Percentiles rank a stretch among this genome's conserved stretches.
Evolutionary conservation across 2,329 filamentous ascomycete species (phyloP).

Genomic region (Aureobasidium vineae): DNA sequence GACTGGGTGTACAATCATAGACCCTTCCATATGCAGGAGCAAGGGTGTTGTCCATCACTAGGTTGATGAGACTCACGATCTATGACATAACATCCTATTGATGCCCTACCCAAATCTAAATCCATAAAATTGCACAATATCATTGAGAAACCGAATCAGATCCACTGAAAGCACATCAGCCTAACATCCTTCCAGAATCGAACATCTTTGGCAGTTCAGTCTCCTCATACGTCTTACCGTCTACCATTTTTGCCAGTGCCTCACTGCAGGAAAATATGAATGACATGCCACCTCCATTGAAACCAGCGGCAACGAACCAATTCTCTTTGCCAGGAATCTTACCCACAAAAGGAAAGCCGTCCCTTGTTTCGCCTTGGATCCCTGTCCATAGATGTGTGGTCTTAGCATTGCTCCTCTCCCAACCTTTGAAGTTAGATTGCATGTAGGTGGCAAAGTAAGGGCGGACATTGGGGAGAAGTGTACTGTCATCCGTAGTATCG

Average conservation of each 20-base stretch:
- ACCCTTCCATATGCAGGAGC: too few relatives aligned
- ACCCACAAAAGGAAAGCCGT: conserved; percentile 51
- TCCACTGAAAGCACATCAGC: background rate
- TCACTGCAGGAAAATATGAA: conserved; percentile 52
- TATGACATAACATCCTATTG: too few relatives aligned
- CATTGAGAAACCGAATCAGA: background rate
- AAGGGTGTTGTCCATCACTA: too few relatives aligned
- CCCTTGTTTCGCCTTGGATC: conserved; percentile 54
- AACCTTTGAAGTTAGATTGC: conserved; percentile 52
- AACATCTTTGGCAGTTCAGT: conserved; percentile 57
- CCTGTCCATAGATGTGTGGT: conserved; percentile 43
- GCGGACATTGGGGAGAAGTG: conserved; percentile 51
- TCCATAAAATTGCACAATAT: background rate
- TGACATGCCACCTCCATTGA: conserved; percentile 58
- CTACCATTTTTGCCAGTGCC: conserved; percentile 57
- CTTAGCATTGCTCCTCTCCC: conserved; percentile 37
- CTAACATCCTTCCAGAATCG: conserved; percentile 39
- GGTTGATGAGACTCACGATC: too few relatives aligned
- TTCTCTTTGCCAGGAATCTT: conserved; percentile 45
- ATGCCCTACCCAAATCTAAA: background rate
- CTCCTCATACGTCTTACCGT: conserved; percentile 35
- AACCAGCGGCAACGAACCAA: conserved; percentile 58
- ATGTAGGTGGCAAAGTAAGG: conserved; percentile 48
- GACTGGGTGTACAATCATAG: too few relatives aligned
- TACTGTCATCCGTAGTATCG: conserved; percentile 58